phyloP scores from a whole-genome alignment of 345 rosid species.

The Gossypium rotundifolium region DNA sequence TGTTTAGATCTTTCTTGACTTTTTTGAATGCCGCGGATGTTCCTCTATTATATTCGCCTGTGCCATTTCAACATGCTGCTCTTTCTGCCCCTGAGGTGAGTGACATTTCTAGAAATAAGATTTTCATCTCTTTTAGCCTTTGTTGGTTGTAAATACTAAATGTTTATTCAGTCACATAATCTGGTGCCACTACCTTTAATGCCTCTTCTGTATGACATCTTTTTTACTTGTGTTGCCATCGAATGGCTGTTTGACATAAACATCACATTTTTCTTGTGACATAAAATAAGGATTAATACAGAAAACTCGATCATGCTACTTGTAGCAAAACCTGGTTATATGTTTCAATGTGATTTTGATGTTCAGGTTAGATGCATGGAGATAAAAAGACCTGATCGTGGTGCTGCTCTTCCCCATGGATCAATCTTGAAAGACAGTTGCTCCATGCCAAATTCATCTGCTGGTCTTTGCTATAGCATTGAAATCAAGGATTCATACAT shows the following conservation, averaged over 20 bases:
- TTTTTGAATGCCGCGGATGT: slow-evolving; percentile 59
- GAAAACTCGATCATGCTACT: not conserved
- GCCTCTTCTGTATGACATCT: not conserved
- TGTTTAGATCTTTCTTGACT: slow-evolving; percentile 61
- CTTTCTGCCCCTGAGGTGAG: slow-evolving; percentile 80
- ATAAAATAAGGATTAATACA: not conserved
- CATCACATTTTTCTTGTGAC: not conserved
- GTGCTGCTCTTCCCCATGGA: slow-evolving; percentile 24
- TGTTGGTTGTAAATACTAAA: not conserved
- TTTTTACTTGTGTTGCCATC: not conserved
- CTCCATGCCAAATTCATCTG: slow-evolving; percentile 16
- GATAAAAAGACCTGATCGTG: slow-evolving; percentile 39
- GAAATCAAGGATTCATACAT: slow-evolving; percentile 65
- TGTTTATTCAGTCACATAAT: not conserved
- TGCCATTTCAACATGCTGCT: slow-evolving; percentile 76
- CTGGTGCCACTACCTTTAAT: not conserved
- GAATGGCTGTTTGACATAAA: not conserved
- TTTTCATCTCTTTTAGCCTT: not conserved
- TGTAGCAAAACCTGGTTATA: not conserved
- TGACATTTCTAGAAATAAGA: not conserved
- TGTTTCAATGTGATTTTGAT: slow-evolving; percentile 19
- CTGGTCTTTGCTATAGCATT: slow-evolving; percentile 39
- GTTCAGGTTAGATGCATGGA: slow-evolving; percentile 72
- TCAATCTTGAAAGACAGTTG: slow-evolving; percentile 17
- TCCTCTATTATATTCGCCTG: slow-evolving; percentile 72